These are phyloP conservation scores for Tuber umbilicatum DNA, from an alignment of 495 filamentous ascomycete species.

Conservation along the genomic window DNA sequence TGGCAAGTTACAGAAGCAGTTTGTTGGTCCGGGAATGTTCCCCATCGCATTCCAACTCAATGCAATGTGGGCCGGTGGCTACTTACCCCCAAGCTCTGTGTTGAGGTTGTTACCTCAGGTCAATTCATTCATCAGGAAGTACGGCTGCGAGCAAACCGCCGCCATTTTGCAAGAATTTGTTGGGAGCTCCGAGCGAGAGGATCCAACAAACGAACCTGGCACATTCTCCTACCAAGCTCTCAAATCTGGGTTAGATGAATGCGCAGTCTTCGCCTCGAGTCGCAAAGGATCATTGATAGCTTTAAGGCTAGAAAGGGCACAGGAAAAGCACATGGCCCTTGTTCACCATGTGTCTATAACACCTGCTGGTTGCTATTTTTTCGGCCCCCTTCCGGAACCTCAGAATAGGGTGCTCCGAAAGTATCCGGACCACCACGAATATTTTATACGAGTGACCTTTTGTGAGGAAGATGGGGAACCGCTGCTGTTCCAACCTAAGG, in stretches of 20 bases:
- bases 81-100: slow-evolving; percentile 31
- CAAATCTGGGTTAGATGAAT: slow-evolving; percentile 44
- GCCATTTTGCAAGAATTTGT: slow-evolving; percentile 24
- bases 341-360: slow-evolving; percentile 61
- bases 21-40: slow-evolving; percentile 18
- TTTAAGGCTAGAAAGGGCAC: slow-evolving; percentile 25
- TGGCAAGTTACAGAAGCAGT: slow-evolving; percentile 12
- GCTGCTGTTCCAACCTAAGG: slow-evolving; percentile 52
- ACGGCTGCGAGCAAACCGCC: slow-evolving; percentile 18
- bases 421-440: slow-evolving; percentile 56
- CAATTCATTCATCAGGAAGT: slow-evolving; percentile 8
- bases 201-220: slow-evolving; percentile 43
- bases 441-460: slow-evolving; percentile 66
- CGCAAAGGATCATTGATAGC: slow-evolving; percentile 20
- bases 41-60: slow-evolving; percentile 40
- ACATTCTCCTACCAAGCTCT: slow-evolving; percentile 47
- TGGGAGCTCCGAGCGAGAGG: slow-evolving; percentile 19
- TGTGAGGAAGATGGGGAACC: slow-evolving; percentile 65
- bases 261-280: slow-evolving; percentile 41
- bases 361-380: slow-evolving; percentile 60
- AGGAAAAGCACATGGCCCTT: slow-evolving; percentile 40
- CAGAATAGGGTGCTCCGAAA: slow-evolving; percentile 69
- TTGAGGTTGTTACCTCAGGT: slow-evolving; percentile 28
- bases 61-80: slow-evolving; percentile 33
- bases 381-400: slow-evolving; percentile 62